These are phyloP conservation scores for Galerina sulciceps DNA, from an alignment of 768 basidiomycete genomes.

Conservation along the genomic window DNA sequence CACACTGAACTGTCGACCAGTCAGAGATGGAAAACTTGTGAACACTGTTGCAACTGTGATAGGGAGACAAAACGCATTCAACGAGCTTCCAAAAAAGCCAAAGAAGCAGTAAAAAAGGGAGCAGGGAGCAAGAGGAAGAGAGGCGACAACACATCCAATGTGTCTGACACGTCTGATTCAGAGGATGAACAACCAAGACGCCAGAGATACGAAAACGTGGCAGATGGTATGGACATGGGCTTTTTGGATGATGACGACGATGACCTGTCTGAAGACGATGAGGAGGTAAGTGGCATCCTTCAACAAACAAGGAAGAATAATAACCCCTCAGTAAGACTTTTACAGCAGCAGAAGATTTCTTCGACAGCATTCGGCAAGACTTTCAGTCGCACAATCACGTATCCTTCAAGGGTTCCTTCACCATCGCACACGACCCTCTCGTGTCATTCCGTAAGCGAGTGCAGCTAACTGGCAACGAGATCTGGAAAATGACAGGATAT, in stretches of 20 bases:
- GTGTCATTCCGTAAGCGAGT: conserved; percentile 10
- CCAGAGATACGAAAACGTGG: conserved; percentile 7
- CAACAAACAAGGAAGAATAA: not conserved
- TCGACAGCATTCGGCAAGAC: conserved; percentile 7
- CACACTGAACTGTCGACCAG: conserved; percentile 3
- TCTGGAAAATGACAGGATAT: conserved; percentile 24
- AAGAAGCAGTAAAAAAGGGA: not conserved
- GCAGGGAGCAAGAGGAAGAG: not conserved
- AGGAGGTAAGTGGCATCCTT: conserved; percentile 4
- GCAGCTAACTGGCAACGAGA: conserved; percentile 17
- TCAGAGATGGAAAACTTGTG: conserved; percentile 4
- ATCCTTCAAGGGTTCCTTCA: conserved; percentile 7
- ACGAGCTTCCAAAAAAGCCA: conserved; percentile 5
- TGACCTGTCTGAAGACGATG: not conserved
- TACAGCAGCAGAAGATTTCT: conserved; percentile 3
- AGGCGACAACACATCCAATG: not conserved
- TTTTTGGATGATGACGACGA: conserved; percentile 7
- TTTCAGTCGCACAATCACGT: conserved; percentile 6
- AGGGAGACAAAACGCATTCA: conserved; percentile 4
- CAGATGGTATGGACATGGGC: conserved; percentile 5
- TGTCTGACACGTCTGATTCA: not conserved
- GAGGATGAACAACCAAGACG: not conserved
- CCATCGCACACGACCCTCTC: conserved; percentile 5
- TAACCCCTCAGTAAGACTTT: conserved; percentile 1
- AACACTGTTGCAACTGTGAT: conserved; percentile 7